Evolutionary conservation across 306 rosid genomes (phyloP), one percentile per base, ranked within the genome.

Genomic region (Begonia masoniana): DNA sequence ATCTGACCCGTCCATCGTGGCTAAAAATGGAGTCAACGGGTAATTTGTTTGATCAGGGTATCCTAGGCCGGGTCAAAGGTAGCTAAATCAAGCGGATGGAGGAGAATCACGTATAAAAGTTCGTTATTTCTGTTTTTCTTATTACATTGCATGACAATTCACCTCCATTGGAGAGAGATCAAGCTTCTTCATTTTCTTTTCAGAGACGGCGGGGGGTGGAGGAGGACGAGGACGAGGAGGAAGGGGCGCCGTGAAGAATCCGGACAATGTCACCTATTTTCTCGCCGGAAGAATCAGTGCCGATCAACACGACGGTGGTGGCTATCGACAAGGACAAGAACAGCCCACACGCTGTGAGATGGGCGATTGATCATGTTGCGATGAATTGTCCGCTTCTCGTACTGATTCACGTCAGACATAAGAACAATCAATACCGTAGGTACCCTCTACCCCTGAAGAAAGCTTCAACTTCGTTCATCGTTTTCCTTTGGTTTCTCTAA

Each of bases 321-420:
- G 96, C 99, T 13, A 67, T 92, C 4, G 95, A 92, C 62, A 81
- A 67, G 71, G 88, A 80, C 73, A 92, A 92, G 77, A 83, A 76
- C 74, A 92, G 93, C 59, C 62, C 61, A 0, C 51, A 76, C 3
- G 84, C 96, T 5, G 79, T 83, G 50, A 83, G 86, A 2, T 86
- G 94, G 96, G 99, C 95, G 8, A 60, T 92, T 31, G 84, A 76
- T 62, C 84, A 83, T 70, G 86, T 83, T 7, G 68, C 68, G 21
- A 15, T 52, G 15, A 17, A 66, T 17, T 71, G 71, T 43, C 82
- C 94, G 2, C 12, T 62, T 55, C 45, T 92, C 54, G 54, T 79
- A 23, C 79, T 83, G 5, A 71, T 79, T 62, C 96, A 92, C 48
- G 95, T 91, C 21, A 63, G 68, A 51, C 69, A 66, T 63, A 81